These are phyloP conservation scores for Dioszegia hungarica DNA, from an alignment of 768 basidiomycete species.

Conservation along the genomic window DNA sequence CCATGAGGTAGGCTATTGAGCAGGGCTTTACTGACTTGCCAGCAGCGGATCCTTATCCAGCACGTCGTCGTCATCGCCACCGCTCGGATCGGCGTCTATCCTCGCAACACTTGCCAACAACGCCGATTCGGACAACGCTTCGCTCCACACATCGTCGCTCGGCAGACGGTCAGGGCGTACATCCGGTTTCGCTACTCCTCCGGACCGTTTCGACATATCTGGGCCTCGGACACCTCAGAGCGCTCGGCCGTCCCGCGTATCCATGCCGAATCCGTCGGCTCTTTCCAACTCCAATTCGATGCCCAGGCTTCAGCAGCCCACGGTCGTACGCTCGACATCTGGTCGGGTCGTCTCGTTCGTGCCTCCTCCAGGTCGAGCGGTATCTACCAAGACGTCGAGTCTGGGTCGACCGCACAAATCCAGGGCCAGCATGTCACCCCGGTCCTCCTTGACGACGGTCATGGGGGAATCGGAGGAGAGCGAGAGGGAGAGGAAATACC, in stretches of 20 bases:
- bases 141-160: neutral
- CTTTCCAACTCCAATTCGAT: conserved; percentile 14
- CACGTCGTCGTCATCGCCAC: conserved; percentile 31
- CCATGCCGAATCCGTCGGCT: neutral
- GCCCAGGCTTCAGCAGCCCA: conserved; percentile 39
- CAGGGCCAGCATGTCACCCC: neutral
- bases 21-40: conserved; percentile 10
- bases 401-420: neutral
- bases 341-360: conserved; percentile 30
- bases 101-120: conserved; percentile 18
- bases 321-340: conserved; percentile 24
- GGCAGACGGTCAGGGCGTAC: neutral
- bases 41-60: conserved; percentile 24
- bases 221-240: neutral
- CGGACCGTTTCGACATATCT: conserved; percentile 2
- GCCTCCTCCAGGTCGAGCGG: conserved; percentile 21
- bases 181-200: conserved; percentile 5
- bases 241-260: conserved; percentile 4
- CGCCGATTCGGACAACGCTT: neutral
- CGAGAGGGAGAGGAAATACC: neutral
- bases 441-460: neutral
- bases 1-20: conserved; percentile 1
- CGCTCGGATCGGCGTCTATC: conserved; percentile 31
- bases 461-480: neutral
- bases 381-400: neutral